Evolutionary conservation across 2,329 filamentous ascomycete genomes (phyloP).

Genomic region (Domatiomyces globalis): DNA sequence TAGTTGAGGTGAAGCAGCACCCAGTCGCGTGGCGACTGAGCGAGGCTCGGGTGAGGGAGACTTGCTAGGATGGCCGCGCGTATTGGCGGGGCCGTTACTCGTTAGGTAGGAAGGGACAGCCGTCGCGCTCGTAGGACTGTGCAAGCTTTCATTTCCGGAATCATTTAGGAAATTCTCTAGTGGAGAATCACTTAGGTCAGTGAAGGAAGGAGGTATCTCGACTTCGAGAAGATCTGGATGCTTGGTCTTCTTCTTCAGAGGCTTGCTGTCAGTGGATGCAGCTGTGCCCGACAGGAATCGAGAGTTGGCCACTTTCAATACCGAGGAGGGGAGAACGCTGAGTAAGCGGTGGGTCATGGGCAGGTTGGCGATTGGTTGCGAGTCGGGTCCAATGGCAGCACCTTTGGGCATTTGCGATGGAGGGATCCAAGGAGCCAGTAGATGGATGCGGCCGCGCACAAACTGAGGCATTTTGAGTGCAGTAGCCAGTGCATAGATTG

Average conservation of each 20-base stretch:
- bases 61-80: not conserved
- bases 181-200: slow-evolving; percentile 7
- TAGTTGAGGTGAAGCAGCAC: not conserved
- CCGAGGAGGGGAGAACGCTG: slow-evolving; percentile 72
- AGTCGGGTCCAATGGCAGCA: slow-evolving; percentile 46
- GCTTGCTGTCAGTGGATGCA: slow-evolving; percentile 14
- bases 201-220: slow-evolving; percentile 4
- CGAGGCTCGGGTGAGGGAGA: slow-evolving; percentile 3
- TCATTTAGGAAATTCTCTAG: slow-evolving; percentile 1
- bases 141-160: slow-evolving; percentile 4
- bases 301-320: slow-evolving; percentile 87
- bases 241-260: slow-evolving; percentile 14
- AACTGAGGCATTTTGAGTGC: slow-evolving; percentile 92
- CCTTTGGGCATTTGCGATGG: slow-evolving; percentile 64
- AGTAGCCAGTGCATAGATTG: slow-evolving; percentile 94
- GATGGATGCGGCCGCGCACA: slow-evolving; percentile 83
- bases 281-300: slow-evolving; percentile 89
- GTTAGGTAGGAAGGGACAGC: not conserved
- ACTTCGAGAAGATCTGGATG: slow-evolving; percentile 6
- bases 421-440: slow-evolving; percentile 92
- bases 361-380: slow-evolving; percentile 67
- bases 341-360: slow-evolving; percentile 86
- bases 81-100: not conserved
- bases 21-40: slow-evolving; percentile 1
- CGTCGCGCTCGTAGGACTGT: slow-evolving; percentile 4